Base-by-base conservation (phyloP, 2,329 filamentous ascomycete genomes). In the Exserohilum rostratum region DNA sequence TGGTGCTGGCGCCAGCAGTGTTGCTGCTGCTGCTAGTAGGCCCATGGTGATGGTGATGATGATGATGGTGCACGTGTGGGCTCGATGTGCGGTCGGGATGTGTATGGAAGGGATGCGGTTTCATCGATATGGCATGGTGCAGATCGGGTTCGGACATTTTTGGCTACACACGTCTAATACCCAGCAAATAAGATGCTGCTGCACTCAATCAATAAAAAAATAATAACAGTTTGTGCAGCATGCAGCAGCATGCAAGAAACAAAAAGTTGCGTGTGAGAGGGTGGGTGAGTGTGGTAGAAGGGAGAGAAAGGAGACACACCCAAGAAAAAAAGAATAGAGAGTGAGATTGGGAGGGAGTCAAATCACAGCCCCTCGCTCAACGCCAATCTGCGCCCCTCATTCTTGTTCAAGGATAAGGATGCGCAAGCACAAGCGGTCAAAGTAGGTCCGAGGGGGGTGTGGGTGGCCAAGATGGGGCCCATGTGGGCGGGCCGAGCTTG, bases 91-190 rank as follows among this genome's bases (percentile, higher is more conserved):
- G 69, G 47, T 65, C 67, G 53, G 58, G 73, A 45, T 66, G 64
- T 6, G 61, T 65, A 56, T 76, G 69, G 54, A 74, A 80, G 42
- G 79, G 79, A 34, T 68, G 71, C 30, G 80, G 79, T 62, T 78
- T 76, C 66, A 82, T 73, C 37, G 77, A 77, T 53, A 82, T 80
- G 40, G 80, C 77, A 55, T 76, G 75, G 61, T 80, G 78, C 33
- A 82, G 69, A 68, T 81, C 77, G 17, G 77, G 73, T 61, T 82
- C 79, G 5, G 73, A 74, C 56, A 58, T 67, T 71, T 73, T 77
- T 46, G 37, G 22, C 22, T 5, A 7, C 22, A n/a, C n/a, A n/a
- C n/a, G n/a, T n/a, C n/a, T n/a, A n/a, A n/a, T n/a, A n/a, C n/a
- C n/a, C n/a, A n/a, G n/a, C n/a, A n/a, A n/a, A n/a, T n/a, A n/a